Evolutionary conservation across 768 basidiomycete genomes (phyloP), one percentile per base, ranked within the genome.

Genomic region (Podaxis carcinomalis): DNA sequence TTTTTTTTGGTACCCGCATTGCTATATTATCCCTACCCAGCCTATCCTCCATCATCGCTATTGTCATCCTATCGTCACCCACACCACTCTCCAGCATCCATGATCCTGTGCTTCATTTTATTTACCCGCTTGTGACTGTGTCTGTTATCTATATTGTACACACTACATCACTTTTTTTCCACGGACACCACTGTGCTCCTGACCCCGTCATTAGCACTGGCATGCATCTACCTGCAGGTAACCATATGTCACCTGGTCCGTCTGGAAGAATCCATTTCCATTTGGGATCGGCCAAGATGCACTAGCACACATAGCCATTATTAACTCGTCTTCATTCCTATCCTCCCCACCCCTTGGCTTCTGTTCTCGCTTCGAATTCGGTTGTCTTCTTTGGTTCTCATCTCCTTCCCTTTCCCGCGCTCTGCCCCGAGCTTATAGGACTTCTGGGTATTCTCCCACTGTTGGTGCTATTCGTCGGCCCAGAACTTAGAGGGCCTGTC

Each of bases 141-240:
- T 51, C 50, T 27, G 23, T 35, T 55, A 59, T 59, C 57, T 51
- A 40, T 42, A 51, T 61, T 37, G 52, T 54, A 25, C 59, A 37
- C 35, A 40, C 52, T 49, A 55, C 37, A 51, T 32, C 23, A 35
- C 57, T 28, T 50, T 57, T 58, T 50, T 58, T 50, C 47, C 19
- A 50, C 14, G 46, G 47, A 37, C 40, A 42, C 50, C 27, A 28
- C 16, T 11, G 49, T 42, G 16, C 59, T 46, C 51, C 51, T 53
- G 46, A 39, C 56, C 19, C 36, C 2, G 27, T 60, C 51, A 53
- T 42, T 35, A 50, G 21, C 42, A 44, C 19, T 35, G 44, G 59
- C 59, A 61, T 39, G 52, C 53, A 47, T 39, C 59, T 61, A 40
- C 59, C 59, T 61, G 59, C 52, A 61, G 52, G 59, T 55, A 54